These are phyloP conservation scores for Leccinum pachyderme DNA, from an alignment of 1,284 basidiomycete species.

Conservation along the genomic window DNA sequence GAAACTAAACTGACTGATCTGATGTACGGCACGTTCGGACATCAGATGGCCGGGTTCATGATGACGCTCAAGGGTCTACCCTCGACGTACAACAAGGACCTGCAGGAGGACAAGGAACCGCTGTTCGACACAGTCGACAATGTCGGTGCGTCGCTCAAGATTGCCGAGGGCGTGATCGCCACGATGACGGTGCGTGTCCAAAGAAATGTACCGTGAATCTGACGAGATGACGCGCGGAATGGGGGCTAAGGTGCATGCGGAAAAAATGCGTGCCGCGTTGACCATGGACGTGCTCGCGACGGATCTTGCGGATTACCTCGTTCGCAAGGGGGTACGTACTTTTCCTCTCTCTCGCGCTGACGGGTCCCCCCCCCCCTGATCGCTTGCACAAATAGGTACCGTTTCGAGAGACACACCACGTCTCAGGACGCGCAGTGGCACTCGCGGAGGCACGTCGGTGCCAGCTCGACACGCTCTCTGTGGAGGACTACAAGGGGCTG, in stretches of 20 bases:
- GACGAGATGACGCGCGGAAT: background rate
- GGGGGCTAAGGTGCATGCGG: constrained; percentile 74
- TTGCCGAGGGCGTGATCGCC: constrained; percentile 92
- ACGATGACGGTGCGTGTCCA: constrained; percentile 77
- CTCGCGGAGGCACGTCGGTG: constrained; percentile 84
- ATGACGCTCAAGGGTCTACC: constrained; percentile 98
- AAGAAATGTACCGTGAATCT: background rate
- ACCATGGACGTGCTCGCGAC: constrained; percentile 98
- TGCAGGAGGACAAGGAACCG: constrained; percentile 99
- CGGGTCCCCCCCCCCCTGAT: background rate
- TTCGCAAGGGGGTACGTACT: constrained; percentile 86
- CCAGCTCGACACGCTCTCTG: constrained; percentile 78
- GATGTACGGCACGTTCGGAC: background rate
- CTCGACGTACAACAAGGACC: constrained; percentile 98
- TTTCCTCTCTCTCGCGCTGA: background rate
- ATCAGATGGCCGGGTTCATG: constrained; percentile 94
- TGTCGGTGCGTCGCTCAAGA: constrained; percentile 85
- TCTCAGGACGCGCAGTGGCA: constrained; percentile 94
- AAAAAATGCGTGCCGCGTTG: constrained; percentile 87
- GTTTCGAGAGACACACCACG: constrained; percentile 98
- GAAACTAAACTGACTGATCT: background rate
- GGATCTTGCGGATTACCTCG: constrained; percentile 96
- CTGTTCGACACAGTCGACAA: constrained; percentile 94
- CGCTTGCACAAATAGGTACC: constrained; percentile 61
- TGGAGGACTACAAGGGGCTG: constrained; percentile 78